Evolutionary conservation across 202 grass and related monocot species (phyloP).

Genomic region (Alloteropsis angusta): DNA sequence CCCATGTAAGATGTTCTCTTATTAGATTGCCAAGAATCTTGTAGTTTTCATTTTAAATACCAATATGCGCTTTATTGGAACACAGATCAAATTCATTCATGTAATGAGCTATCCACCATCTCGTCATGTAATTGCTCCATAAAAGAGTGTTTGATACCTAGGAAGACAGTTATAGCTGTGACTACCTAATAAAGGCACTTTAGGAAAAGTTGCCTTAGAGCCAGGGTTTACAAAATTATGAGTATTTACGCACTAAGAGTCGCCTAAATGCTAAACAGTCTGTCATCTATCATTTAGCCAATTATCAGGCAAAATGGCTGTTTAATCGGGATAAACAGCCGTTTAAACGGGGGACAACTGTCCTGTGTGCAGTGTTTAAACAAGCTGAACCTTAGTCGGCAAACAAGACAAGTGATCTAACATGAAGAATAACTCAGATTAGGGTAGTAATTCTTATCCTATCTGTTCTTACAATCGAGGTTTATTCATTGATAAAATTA

Average conservation of each 20-base stretch:
- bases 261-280: not conserved
- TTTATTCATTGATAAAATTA: not conserved
- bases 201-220: not conserved
- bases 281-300: not conserved
- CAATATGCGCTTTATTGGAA: not conserved
- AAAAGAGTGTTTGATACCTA: not conserved
- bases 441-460: not conserved
- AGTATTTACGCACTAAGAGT: not conserved
- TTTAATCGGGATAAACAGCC: not conserved
- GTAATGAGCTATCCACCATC: not conserved
- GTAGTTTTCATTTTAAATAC: constrained; percentile 6
- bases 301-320: not conserved
- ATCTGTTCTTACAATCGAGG: not conserved
- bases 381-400: not conserved
- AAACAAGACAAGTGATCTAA: not conserved
- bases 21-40: not conserved
- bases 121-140: not conserved
- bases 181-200: not conserved
- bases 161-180: not conserved
- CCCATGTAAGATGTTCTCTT: not conserved
- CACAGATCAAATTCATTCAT: not conserved
- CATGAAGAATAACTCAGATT: not conserved
- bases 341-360: too few species aligned
- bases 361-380: not conserved
- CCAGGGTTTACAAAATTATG: not conserved